Conservation (phyloP, 2,329 filamentous ascomycete genomes). For the Mycosphaerella sp. region DNA sequence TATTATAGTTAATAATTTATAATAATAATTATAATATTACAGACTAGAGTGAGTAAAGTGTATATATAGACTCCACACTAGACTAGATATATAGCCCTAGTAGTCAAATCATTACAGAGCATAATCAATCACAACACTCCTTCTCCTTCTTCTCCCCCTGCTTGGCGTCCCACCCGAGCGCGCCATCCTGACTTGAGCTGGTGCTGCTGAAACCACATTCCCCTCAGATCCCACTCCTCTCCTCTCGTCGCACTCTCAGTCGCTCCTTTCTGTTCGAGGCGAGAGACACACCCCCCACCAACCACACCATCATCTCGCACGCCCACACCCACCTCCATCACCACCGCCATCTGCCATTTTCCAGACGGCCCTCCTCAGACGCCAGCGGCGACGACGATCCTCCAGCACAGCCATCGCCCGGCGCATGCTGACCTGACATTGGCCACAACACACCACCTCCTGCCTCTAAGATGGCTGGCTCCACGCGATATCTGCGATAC, state of each 20-base stretch:
- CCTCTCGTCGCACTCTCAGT: neutral
- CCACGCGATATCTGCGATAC: conserved; percentile 64
- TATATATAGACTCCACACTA: no score
- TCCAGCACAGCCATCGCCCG: neutral
- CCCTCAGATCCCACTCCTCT: neutral
- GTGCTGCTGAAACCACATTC: neutral
- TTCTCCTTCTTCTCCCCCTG: no score
- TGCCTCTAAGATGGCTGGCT: conserved; percentile 57
- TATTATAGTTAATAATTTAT: no score
- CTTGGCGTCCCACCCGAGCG: neutral
- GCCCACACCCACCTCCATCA: neutral
- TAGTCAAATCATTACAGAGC: no score
- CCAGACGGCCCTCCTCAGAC: neutral
- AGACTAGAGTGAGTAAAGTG: no score
- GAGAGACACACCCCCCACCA: neutral
- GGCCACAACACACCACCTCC: neutral
- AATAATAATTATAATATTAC: no score
- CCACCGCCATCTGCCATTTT: neutral
- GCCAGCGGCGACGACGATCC: neutral
- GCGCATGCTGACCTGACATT: conserved; percentile 7
- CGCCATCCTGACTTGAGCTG: neutral
- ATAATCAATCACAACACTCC: no score
- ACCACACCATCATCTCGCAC: no score
- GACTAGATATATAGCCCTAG: no score
- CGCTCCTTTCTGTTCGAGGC: neutral